Evolutionary conservation across 805 yeast species (phyloP), one percentile per base, ranked within the genome.

Genomic region (Kodamaea leandrae): DNA sequence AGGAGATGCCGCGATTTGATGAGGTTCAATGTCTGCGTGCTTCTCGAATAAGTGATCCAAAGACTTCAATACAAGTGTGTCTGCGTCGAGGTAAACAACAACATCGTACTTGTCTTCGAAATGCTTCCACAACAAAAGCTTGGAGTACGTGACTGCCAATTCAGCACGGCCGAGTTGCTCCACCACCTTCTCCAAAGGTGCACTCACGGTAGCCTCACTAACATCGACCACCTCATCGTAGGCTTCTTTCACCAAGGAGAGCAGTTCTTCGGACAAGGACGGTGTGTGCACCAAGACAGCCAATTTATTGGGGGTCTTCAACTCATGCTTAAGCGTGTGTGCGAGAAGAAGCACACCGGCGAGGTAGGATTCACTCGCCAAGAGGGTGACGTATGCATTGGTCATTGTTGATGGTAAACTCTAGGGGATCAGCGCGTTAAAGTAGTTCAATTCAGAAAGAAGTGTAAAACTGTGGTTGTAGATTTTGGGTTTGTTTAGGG

Each of bases 281-380:
- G 42, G 24, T 6, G 47, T 29, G 26, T 52, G 50, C 32, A 54
- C 40, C 48, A 60, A 48, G 16, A 58, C 43, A 9, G 48, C 52
- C 36, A 58, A 41, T 30, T 50, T 48, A 40, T 51, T 37, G 21
- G 41, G 33, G 17, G 62, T 50, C 6, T 50, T 32, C 21, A 45
- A 46, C 15, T 45, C 44, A 21, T 42, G 34, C 18, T 37, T 44
- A 33, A 66, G 41, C 4, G 66, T 53, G 19, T 52, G 39, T 5
- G 54, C 61, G 25, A 66, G 47, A 1, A 61, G 51, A 12, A 68
- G 45, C 3, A 63, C 57, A 4, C 74, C 74, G 0, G 73, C 68
- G 9, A 68, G 45, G 44, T 68, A 68, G 2, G 53, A 39, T 25
- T 64, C 53, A 42, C 57, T 58, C 14, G 66, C 49, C 23, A 68